These are phyloP conservation scores for Periconia sp. DNA, from an alignment of 2,329 filamentous ascomycete species.

Conservation along the genomic window DNA sequence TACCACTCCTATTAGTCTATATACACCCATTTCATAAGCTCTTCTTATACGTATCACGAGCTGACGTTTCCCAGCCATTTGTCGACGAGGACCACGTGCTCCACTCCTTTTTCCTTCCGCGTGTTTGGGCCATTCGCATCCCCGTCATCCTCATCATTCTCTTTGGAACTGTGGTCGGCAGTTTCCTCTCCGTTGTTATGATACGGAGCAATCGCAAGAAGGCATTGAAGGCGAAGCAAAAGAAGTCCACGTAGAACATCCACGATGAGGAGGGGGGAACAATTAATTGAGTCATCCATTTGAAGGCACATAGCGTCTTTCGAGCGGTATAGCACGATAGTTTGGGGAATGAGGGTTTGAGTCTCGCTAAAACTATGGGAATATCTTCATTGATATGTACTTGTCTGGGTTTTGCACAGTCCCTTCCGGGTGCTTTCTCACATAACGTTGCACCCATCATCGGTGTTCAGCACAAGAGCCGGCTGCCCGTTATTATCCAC, in stretches of 20 bases:
- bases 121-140: constrained; percentile 98
- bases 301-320: constrained; percentile 5
- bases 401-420: background rate
- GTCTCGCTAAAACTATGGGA: constrained; percentile 3
- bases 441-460: constrained; percentile 36
- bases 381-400: constrained; percentile 1
- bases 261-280: constrained; percentile 2
- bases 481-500: constrained; percentile 20
- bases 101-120: constrained; percentile 92
- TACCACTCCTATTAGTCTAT: background rate
- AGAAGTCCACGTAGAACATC: constrained; percentile 64
- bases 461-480: constrained; percentile 28
- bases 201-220: constrained; percentile 98
- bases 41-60: background rate
- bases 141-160: constrained; percentile 94
- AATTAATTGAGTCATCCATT: constrained; percentile 1
- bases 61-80: constrained; percentile 69
- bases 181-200: constrained; percentile 96
- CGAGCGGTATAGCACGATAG: background rate
- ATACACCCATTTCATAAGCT: background rate
- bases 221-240: constrained; percentile 89
- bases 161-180: constrained; percentile 89
- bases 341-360: constrained; percentile 4
- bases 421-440: constrained; percentile 6
- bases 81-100: constrained; percentile 93